Base-by-base conservation (phyloP, 306 rosid species). In the Prunus mongolica region DNA sequence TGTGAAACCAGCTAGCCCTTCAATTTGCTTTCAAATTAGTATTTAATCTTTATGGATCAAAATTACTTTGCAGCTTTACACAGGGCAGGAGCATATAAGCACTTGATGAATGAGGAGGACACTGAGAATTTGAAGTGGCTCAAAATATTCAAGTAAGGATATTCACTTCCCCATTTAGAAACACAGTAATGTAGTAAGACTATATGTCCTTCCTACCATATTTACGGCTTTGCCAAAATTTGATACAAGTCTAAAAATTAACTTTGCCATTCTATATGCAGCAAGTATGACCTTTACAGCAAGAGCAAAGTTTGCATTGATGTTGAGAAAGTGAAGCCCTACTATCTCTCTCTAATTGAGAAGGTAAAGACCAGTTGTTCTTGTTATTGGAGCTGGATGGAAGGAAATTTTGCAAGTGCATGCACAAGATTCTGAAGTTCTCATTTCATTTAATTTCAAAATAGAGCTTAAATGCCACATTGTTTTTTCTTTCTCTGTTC, bases 201-300 rank as follows among this genome's bases (percentile, higher is more conserved):
- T 18, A 3, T n/a, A 30, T 27, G 15, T 28, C 41, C 12, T 56
- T 67, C 20, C 49, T 55, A 24, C 55, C 18, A 44, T 12, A n/a
- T 6, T 44, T 56, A 58, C 8, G 25, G 38, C 15, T 70, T 44
- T 16, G 20, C 46, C 5, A 28, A 64, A 22, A 44, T 18, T 18
- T 34, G 47, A 34, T 18, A 18, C 12, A 12, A 5, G 19, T 0
- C 22, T 16, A 9, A 44, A 6, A 76, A 22, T 28, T 24, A 44
- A 45, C 25, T 3, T 52, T 9, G 41, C 38, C 27, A 10, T 45
- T 44, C 25, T 20, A 8, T 55, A 8, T 79, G 78, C 78, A 73
- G 82, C 74, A 79, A 79, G 57, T 79, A 79, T 55, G 82, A 79
- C 54, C 82, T 79, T 45, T 79, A 79, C 69, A 79, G 82, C 45